These are phyloP conservation scores for Carallia brachiata DNA, from an alignment of 345 rosid genomes.

Conservation along the genomic window DNA sequence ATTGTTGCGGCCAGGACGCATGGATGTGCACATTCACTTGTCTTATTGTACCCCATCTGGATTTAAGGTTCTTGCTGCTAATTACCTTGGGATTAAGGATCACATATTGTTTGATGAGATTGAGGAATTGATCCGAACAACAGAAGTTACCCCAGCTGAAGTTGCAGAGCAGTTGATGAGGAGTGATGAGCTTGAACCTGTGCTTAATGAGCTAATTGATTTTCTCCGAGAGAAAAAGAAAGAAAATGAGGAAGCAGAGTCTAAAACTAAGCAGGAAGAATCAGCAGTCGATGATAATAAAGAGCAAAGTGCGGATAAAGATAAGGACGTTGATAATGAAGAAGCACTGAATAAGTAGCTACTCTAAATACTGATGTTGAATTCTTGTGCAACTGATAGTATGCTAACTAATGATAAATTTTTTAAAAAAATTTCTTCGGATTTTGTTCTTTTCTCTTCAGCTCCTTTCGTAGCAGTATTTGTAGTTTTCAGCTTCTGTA, in stretches of 20 bases:
- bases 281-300: background rate
- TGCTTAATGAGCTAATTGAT: slow-evolving; percentile 25
- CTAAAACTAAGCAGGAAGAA: slow-evolving; percentile 9
- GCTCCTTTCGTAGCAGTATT: no score
- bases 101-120: slow-evolving; percentile 33
- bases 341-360: background rate
- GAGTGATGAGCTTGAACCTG: slow-evolving; percentile 23
- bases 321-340: slow-evolving; percentile 17
- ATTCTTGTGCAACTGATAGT: background rate
- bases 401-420: no score
- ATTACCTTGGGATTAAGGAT: slow-evolving; percentile 36
- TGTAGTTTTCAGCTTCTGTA: no score
- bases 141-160: slow-evolving; percentile 50
- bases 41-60: slow-evolving; percentile 38
- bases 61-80: slow-evolving; percentile 39
- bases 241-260: slow-evolving; percentile 22
- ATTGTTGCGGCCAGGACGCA: slow-evolving; percentile 48
- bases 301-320: background rate
- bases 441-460: no score
- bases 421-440: no score
- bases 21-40: slow-evolving; percentile 59
- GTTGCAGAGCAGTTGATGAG: slow-evolving; percentile 54
- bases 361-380: background rate
- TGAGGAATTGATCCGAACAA: slow-evolving; percentile 23
- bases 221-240: slow-evolving; percentile 34